Evolutionary conservation across 768 basidiomycete species (phyloP), one percentile per base, ranked within the genome.

Genomic region (Leccinellum luteum): DNA sequence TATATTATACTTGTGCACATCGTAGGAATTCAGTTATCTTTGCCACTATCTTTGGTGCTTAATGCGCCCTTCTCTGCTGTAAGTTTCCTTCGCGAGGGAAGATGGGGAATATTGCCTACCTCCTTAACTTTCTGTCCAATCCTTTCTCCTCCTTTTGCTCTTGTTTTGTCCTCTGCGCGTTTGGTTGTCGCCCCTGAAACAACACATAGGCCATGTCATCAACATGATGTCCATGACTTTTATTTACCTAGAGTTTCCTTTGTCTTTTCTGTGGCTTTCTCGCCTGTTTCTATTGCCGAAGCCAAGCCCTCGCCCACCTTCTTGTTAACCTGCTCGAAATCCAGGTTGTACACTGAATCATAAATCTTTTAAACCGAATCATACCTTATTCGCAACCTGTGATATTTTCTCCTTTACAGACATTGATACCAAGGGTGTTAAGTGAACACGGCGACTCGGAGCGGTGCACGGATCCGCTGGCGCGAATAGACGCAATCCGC

Each of bases 241-340:
- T 30, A 44, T 60, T 47, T 44, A 74, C 78, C 72, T 5, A 78
- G 47, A 1, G 70, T 69, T 57, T 73, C 62, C 64, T 78, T 78
- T 27, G 74, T 73, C 52, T 65, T 68, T 57, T 74, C 73, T 7
- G 74, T 73, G 3, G 67, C 77, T 57, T 71, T 62, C 62, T 80
- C 76, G 15, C 74, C 78, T 21, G 67, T 74, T 59, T 77, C 79
- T 52, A 79, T 75, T 6, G 72, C 76, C 2, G 69, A 68, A 5
- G 77, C 78, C n/a, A 79, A 63, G 17, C 72, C 70, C 50, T 68
- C 31, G 3, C 77, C 79, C 21, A 75, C 72, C 25, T 67, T 69
- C 61, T 72, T 77, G 69, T 78, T 80, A 17, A 78, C 71, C 75
- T 78, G 55, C 31, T 35, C 31, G 35, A 47, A 10, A 12, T 48